These are phyloP conservation scores for Neltuma alba DNA, from an alignment of 306 rosid genomes.

Conservation along the genomic window DNA sequence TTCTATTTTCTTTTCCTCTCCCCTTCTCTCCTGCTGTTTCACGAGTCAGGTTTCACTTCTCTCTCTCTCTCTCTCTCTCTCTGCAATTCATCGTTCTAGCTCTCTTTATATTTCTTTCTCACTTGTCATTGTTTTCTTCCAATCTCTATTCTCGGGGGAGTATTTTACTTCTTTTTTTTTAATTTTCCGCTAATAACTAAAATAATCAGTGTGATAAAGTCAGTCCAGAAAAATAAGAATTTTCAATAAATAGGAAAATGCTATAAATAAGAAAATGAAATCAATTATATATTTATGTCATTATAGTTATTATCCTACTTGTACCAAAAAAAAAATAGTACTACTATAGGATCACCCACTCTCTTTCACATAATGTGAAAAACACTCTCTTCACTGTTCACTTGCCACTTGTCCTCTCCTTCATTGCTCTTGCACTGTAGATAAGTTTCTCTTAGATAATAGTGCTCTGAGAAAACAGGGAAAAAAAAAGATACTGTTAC, in stretches of 20 bases:
- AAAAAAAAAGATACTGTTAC: not conserved
- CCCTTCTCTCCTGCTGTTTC: conserved; percentile 69
- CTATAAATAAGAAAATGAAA: not conserved
- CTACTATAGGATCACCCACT: not conserved
- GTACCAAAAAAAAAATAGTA: not conserved
- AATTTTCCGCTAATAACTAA: not conserved
- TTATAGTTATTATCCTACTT: not conserved
- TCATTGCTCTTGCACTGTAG: conserved; percentile 26
- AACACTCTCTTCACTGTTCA: conserved; percentile 32
- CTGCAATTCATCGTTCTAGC: not conserved
- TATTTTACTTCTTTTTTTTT: not conserved
- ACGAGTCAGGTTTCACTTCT: conserved; percentile 63
- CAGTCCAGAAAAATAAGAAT: not conserved
- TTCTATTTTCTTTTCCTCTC: conserved; percentile 30
- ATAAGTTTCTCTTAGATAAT: conserved; percentile 8
- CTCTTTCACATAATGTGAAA: conserved; percentile 28
- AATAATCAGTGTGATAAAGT: not conserved
- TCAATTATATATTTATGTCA: too few relatives aligned
- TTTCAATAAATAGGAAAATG: not conserved
- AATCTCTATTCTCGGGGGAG: not conserved
- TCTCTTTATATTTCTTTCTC: not conserved
- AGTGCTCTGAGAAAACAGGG: not conserved
- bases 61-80: not conserved
- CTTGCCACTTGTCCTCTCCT: conserved; percentile 44
- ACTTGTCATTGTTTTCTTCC: not conserved